phyloP scores from a whole-genome alignment of 164 flowering plant species.

The Vitis riparia region DNA sequence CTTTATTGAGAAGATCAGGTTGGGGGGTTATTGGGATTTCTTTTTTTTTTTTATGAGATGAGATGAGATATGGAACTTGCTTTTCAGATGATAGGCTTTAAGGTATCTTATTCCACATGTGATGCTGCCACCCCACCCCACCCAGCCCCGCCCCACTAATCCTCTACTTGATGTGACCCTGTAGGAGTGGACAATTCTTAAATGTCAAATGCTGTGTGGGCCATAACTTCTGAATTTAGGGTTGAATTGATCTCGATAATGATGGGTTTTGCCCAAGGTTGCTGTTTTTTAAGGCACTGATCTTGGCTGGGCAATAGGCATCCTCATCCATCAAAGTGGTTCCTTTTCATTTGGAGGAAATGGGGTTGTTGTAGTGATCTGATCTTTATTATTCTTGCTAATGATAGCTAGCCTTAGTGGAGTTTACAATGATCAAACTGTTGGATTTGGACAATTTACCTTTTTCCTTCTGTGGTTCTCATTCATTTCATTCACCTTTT shows the following conservation, averaged over 20 bases:
- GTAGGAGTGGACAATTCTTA: neutral
- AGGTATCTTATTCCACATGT: neutral
- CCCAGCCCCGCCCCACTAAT: no score
- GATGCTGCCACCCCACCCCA: neutral
- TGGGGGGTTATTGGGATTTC: neutral
- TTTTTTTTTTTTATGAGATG: neutral
- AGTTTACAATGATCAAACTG: no score
- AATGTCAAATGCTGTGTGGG: neutral
- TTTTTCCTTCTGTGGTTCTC: no score
- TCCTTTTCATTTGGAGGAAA: no score
- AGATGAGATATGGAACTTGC: constrained; percentile 16
- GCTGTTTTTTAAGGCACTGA: neutral
- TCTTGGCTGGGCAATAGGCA: no score
- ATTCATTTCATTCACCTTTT: no score
- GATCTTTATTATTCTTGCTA: no score
- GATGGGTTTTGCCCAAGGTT: neutral
- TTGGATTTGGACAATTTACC: no score
- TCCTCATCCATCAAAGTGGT: no score
- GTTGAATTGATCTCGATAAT: neutral
- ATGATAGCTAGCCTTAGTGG: no score
- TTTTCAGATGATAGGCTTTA: constrained; percentile 7
- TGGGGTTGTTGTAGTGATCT: no score
- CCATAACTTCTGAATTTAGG: neutral
- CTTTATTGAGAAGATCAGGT: constrained; percentile 6
- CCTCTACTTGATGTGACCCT: neutral